Evolutionary conservation across 306 rosid species (phyloP), one percentile per base, ranked within the genome.

Genomic region (Prunus armeniaca): DNA sequence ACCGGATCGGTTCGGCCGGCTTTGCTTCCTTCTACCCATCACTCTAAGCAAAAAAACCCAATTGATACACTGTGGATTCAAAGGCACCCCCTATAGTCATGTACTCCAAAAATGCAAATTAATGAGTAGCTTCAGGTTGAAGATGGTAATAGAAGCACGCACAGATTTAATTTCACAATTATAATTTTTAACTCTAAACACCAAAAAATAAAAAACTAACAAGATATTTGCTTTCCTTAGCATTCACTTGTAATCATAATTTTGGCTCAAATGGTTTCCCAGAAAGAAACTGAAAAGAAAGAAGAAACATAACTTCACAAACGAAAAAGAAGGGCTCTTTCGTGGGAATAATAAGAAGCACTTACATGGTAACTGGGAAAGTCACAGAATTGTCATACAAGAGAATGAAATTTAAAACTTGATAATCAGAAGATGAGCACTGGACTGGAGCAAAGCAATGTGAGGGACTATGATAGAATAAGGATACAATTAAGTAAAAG

Each of bases 11-110:
- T 82, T 90, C 11, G 98, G 97, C 43, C 86, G 85, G 25, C 79
- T 87, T 81, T 91, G 93, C 80, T 87, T 88, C 81, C 86, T 85
- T 76, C 98, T 89, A 58, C 97, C 98, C 97, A 95, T 81, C 79
- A 78, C 90, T 81, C 68, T 71, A 72, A 32, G 72, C 69, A 63
- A 19, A 34, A 50, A 57, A 52, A 63, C 65, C 24, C 14, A 65
- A 27, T 18, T 51, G 3, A 2, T 19, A 65, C 18, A 58, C 49
- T 45, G n/a, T 9, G 52, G 46, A 64, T 15, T 6, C 71, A 81
- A 67, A 34, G 15, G 9, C 27, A 38, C 30, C 20, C 54, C 50
- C 28, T 14, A 19, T 47, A 17, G 22, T 18, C 32, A 38, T 55
- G 17, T 1, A 54, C 55, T 28, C 24, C 19, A 55, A 65, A 65